Evolutionary conservation across 2,329 filamentous ascomycete genomes (phyloP).

Genomic region (Davidsoniella neocaledoniae): DNA sequence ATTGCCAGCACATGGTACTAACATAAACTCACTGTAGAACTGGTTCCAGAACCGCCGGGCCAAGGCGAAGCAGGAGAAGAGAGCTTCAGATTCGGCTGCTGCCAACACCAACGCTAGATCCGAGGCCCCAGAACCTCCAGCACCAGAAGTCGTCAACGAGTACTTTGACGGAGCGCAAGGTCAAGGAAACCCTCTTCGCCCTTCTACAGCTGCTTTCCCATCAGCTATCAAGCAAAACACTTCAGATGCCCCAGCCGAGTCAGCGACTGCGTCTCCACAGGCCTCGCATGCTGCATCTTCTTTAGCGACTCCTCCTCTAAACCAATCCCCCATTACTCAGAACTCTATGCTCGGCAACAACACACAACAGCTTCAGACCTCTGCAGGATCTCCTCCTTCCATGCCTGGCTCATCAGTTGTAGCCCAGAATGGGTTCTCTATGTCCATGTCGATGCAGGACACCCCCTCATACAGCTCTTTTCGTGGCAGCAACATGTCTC

Average conservation of each 20-base stretch:
- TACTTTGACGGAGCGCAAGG: slow-evolving; percentile 19
- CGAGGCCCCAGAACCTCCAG: slow-evolving; percentile 16
- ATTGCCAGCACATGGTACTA: neutral
- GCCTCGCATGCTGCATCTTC: too few relatives aligned
- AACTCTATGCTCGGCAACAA: too few relatives aligned
- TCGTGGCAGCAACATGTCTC: too few relatives aligned
- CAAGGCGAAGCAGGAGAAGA: slow-evolving; percentile 47
- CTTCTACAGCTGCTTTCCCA: slow-evolving; percentile 22
- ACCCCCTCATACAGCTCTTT: too few relatives aligned
- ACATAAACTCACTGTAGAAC: slow-evolving; percentile 27
- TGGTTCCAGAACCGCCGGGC: slow-evolving; percentile 54
- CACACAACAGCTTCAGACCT: too few relatives aligned
- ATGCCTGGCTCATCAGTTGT: neutral
- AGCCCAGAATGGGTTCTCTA: too few relatives aligned
- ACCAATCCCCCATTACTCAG: too few relatives aligned
- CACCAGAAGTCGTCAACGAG: slow-evolving; percentile 16
- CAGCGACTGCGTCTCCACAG: too few relatives aligned
- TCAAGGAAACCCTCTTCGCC: slow-evolving; percentile 20
- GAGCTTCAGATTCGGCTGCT: slow-evolving; percentile 31
- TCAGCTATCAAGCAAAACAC: neutral
- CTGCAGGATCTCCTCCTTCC: too few relatives aligned
- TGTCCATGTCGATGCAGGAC: too few relatives aligned
- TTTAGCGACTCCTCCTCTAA: too few relatives aligned
- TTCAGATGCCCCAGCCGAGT: neutral
- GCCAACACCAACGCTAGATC: slow-evolving; percentile 16